Conservation (phyloP, 2,329 filamentous ascomycete genomes). For the Colletotrichum falcatum region DNA sequence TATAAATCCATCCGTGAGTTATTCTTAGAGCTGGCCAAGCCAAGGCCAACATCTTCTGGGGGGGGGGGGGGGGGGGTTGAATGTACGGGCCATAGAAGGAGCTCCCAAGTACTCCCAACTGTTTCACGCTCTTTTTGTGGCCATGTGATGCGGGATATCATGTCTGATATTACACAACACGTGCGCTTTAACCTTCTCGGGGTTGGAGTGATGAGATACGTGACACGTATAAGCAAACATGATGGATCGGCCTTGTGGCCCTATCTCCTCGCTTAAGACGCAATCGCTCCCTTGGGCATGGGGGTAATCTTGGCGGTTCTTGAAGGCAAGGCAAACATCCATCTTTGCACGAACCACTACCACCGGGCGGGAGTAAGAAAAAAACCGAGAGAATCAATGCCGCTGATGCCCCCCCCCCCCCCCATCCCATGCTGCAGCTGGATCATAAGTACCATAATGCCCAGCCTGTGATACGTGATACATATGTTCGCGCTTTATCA, state of each 20-base stretch:
- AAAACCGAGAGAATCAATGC: constrained; percentile 3
- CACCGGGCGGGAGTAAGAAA: not conserved
- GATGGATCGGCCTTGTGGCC: not conserved
- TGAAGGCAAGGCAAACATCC: constrained; percentile 5
- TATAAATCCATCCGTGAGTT: not conserved
- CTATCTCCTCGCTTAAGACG: not conserved
- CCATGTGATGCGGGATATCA: not conserved
- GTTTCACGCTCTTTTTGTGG: not conserved
- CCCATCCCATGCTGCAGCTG: no score
- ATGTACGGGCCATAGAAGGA: not conserved
- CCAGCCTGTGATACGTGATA: not conserved
- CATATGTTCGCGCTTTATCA: not conserved
- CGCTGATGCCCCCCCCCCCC: not conserved
- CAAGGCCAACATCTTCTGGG: not conserved
- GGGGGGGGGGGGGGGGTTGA: no score
- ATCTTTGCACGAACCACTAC: constrained; percentile 14
- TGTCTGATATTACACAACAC: not conserved
- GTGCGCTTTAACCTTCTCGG: not conserved
- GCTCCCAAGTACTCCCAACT: not conserved
- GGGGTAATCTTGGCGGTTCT: not conserved
- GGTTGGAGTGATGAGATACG: not conserved
- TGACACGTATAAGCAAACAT: not conserved
- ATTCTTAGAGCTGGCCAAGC: not conserved
- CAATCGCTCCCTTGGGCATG: not conserved
- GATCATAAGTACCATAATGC: not conserved